Percentiles rank a stretch among this genome's conserved stretches.
These are phyloP conservation scores for Neurospora hispaniola DNA, from an alignment of 495 filamentous ascomycete genomes.

Conservation along the genomic window DNA sequence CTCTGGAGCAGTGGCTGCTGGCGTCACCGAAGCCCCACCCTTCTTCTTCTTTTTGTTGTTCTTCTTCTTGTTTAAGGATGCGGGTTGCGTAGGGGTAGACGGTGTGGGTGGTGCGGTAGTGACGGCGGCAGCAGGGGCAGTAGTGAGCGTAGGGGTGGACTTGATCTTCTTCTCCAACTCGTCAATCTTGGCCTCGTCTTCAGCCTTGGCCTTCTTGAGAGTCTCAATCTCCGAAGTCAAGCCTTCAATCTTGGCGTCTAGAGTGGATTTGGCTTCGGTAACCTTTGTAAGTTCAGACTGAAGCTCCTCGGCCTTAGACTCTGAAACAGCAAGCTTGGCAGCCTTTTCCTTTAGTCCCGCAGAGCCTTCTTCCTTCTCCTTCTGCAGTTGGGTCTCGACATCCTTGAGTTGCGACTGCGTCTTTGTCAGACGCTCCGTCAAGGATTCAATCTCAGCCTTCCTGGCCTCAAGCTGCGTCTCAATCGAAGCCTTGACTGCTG, in stretches of 20 bases:
- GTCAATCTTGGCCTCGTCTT: conserved; percentile 21
- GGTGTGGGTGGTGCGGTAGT: conserved; percentile 2
- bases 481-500: conserved; percentile 41
- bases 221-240: conserved; percentile 27
- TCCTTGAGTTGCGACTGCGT: conserved; percentile 40
- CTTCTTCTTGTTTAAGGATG: conserved; percentile 56
- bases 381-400: conserved; percentile 42
- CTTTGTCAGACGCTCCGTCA: conserved; percentile 43
- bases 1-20: conserved; percentile 12
- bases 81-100: conserved; percentile 8
- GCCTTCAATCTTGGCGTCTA: conserved; percentile 21
- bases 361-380: conserved; percentile 28
- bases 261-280: conserved; percentile 18
- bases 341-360: conserved; percentile 30
- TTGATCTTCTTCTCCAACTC: conserved; percentile 29
- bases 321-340: conserved; percentile 15
- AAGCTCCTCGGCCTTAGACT: conserved; percentile 27
- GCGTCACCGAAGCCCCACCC: conserved; percentile 33
- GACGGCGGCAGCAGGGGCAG: conserved; percentile 6
- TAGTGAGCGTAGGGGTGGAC: conserved; percentile 3
- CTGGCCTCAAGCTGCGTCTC: conserved; percentile 38
- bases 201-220: conserved; percentile 25
- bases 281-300: conserved; percentile 23
- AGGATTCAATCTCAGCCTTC: conserved; percentile 33
- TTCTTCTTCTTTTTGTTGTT: conserved; percentile 89